Evolutionary conservation across 805 yeast species (phyloP).

Genomic region (Maudiozyma serrabonitensis): DNA sequence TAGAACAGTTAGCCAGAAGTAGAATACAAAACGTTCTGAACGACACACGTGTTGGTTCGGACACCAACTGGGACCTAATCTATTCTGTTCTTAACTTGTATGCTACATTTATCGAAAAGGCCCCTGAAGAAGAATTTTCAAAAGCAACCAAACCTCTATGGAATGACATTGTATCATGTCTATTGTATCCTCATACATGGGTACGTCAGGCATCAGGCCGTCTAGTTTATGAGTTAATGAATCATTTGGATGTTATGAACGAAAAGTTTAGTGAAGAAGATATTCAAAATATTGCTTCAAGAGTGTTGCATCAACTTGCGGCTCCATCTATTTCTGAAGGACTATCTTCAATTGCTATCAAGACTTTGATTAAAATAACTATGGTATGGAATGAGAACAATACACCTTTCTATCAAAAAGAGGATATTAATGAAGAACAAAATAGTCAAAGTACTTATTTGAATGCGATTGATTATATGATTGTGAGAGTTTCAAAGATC

Average conservation of each 20-base stretch:
- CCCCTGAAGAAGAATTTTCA: conserved; percentile 23
- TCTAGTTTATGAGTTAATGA: conserved; percentile 44
- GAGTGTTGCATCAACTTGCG: conserved; percentile 66
- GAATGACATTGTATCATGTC: conserved; percentile 41
- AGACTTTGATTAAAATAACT: conserved; percentile 52
- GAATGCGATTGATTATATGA: conserved; percentile 30
- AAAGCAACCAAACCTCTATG: conserved; percentile 35
- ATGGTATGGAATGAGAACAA: conserved; percentile 48
- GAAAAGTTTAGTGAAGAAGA: conserved; percentile 34
- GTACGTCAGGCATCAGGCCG: conserved; percentile 61
- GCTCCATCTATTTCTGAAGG: conserved; percentile 66
- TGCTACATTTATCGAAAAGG: conserved; percentile 32
- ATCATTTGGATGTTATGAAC: conserved; percentile 29
- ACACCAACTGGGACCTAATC: conserved; percentile 65
- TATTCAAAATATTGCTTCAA: conserved; percentile 57
- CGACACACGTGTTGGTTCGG: conserved; percentile 33
- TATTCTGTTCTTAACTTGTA: conserved; percentile 55
- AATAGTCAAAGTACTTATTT: conserved; percentile 17
- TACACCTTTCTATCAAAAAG: conserved; percentile 28
- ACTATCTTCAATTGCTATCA: conserved; percentile 54
- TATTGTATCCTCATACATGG: conserved; percentile 89
- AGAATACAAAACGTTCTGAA: conserved; percentile 30
- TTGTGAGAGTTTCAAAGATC: conserved; percentile 50
- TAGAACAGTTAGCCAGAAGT: conserved; percentile 35
- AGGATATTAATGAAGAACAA: conserved; percentile 18